A percentile compares a stretch with the other conserved stretches of the same genome.
These are phyloP conservation scores for Funneliformis geosporum DNA, from an alignment of 192 early-diverging fungal species.

Conservation along the genomic window DNA sequence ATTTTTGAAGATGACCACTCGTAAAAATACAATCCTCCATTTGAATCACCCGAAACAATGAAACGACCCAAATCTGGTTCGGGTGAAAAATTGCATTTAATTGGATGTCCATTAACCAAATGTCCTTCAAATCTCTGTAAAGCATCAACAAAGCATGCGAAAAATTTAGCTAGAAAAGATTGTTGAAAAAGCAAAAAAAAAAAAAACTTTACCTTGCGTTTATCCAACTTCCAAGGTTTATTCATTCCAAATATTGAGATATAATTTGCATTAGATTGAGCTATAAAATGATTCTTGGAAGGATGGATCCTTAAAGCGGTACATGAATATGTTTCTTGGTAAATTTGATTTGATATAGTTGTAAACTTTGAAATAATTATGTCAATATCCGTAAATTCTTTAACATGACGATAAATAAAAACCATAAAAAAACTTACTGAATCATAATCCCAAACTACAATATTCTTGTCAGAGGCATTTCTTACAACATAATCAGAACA, in stretches of 20 bases:
- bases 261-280: slow-evolving; percentile 34
- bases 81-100: slow-evolving; percentile 28
- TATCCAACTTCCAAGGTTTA: slow-evolving; percentile 32
- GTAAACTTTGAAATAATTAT: slow-evolving; percentile 17
- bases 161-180: background rate
- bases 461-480: slow-evolving; percentile 32
- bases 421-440: slow-evolving; percentile 27
- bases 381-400: too few relatives aligned
- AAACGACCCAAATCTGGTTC: slow-evolving; percentile 26
- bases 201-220: slow-evolving; percentile 19
- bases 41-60: slow-evolving; percentile 28
- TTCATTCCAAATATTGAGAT: slow-evolving; percentile 25
- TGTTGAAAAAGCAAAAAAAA: background rate
- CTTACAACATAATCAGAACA: slow-evolving; percentile 33
- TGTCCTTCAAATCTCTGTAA: slow-evolving; percentile 28
- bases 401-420: background rate
- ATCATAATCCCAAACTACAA: slow-evolving; percentile 28
- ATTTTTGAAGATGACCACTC: slow-evolving; percentile 17
- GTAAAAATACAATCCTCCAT: slow-evolving; percentile 30
- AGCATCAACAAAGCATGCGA: background rate
- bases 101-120: slow-evolving; percentile 31
- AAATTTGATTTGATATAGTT: slow-evolving; percentile 33
- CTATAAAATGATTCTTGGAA: slow-evolving; percentile 5
- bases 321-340: slow-evolving; percentile 34
- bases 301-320: slow-evolving; percentile 28